Percentiles rank a stretch among this genome's conserved stretches.
Conservation (phyloP, 2,329 filamentous ascomycete genomes). For the Tetracladium maxilliforme region DNA sequence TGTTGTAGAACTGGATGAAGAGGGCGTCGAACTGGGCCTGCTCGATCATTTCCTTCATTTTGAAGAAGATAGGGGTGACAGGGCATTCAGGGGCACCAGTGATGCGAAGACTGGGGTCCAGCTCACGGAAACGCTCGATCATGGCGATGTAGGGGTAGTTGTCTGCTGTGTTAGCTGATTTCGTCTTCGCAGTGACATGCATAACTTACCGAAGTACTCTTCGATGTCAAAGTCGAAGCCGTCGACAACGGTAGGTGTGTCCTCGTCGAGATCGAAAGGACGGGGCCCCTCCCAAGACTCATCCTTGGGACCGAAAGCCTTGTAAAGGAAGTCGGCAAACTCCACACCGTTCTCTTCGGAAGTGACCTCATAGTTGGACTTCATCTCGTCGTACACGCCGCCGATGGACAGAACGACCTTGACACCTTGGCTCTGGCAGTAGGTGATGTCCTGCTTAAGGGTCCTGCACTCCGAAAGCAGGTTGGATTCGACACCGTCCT, state of each 20-base stretch:
- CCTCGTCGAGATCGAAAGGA: slow-evolving; percentile 19
- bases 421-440: slow-evolving; percentile 24
- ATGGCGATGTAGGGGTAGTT: too few relatives aligned
- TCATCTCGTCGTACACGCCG: slow-evolving; percentile 11
- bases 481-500: slow-evolving; percentile 10
- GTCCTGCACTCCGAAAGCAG: slow-evolving; percentile 19
- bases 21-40: slow-evolving; percentile 9
- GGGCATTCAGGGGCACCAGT: too few relatives aligned
- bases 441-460: slow-evolving; percentile 22
- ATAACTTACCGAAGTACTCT: slow-evolving; percentile 2
- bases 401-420: slow-evolving; percentile 28
- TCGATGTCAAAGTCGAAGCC: slow-evolving; percentile 29
- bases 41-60: too few relatives aligned
- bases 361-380: slow-evolving; percentile 19
- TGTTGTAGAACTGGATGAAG: too few relatives aligned
- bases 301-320: slow-evolving; percentile 21
- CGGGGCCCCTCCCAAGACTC: slow-evolving; percentile 17
- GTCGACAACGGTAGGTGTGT: slow-evolving; percentile 16
- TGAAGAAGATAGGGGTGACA: too few relatives aligned
- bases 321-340: slow-evolving; percentile 23
- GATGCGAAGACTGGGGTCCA: too few relatives aligned
- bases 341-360: slow-evolving; percentile 14
- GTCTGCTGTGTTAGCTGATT: too few relatives aligned
- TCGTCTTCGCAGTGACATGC: too few relatives aligned
- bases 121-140: too few relatives aligned